Percentiles rank a stretch among this genome's conserved stretches.
phyloP scores from a whole-genome alignment of 257 asterid genomes.

The Scutellaria barbata region DNA sequence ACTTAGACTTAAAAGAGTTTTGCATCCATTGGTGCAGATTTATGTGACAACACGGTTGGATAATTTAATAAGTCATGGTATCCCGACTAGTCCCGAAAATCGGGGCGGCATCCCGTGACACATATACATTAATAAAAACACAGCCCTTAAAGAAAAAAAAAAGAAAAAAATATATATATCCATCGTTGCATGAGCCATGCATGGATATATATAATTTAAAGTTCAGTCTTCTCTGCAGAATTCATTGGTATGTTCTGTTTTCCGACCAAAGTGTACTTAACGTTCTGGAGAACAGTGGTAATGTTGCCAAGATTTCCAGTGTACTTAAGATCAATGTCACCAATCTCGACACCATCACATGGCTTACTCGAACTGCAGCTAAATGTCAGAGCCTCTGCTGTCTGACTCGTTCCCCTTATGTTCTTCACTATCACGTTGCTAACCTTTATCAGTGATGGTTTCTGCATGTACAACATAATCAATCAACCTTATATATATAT shows the following conservation, averaged over 20 bases:
- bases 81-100: too few relatives aligned
- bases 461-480: neutral
- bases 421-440: constrained; percentile 34
- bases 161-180: too few relatives aligned
- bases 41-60: too few relatives aligned
- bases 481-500: too few relatives aligned
- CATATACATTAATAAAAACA: too few relatives aligned
- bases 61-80: too few relatives aligned
- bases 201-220: too few relatives aligned
- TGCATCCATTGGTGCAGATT: too few relatives aligned
- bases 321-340: constrained; percentile 49
- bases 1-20: too few relatives aligned
- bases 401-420: constrained; percentile 47
- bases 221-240: neutral
- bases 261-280: constrained; percentile 48
- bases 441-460: constrained; percentile 38
- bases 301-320: constrained; percentile 39
- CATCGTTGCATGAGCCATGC: too few relatives aligned
- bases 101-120: too few relatives aligned
- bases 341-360: constrained; percentile 48
- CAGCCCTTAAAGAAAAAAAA: too few relatives aligned
- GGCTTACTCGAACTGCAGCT: constrained; percentile 53
- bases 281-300: constrained; percentile 46
- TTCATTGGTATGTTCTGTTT: constrained; percentile 41
- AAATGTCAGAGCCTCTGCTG: constrained; percentile 35